Conservation (phyloP, 768 basidiomycete species). For the Leccinum arenicola region DNA sequence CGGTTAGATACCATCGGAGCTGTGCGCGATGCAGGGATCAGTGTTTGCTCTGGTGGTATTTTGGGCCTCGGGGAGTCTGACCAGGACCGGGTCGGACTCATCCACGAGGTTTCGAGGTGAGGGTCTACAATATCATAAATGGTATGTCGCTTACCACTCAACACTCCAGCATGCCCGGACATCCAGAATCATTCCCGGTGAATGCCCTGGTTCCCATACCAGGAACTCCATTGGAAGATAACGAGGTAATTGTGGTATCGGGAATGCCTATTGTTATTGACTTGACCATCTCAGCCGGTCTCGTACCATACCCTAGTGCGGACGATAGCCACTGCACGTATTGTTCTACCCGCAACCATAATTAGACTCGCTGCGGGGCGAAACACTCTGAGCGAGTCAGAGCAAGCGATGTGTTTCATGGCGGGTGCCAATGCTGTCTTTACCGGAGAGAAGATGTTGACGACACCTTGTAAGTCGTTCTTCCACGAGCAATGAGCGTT, state of each 20-base stretch:
- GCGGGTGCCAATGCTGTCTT: constrained; percentile 98
- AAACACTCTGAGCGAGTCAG: constrained; percentile 82
- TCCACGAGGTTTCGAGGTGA: constrained; percentile 90
- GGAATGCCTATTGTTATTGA: constrained; percentile 7
- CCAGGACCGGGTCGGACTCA: constrained; percentile 86
- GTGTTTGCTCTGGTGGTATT: constrained; percentile 96
- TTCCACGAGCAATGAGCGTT: neutral
- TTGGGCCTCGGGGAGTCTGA: constrained; percentile 92
- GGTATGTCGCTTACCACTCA: constrained; percentile 3
- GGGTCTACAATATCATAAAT: constrained; percentile 22
- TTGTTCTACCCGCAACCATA: constrained; percentile 88
- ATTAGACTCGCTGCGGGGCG: constrained; percentile 94
- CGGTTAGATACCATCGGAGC: constrained; percentile 85
- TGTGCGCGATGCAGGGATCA: constrained; percentile 93
- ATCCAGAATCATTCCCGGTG: constrained; percentile 98
- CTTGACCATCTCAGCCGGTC: constrained; percentile 55
- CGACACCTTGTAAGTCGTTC: constrained; percentile 79
- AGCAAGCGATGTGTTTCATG: constrained; percentile 99
- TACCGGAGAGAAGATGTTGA: constrained; percentile 97
- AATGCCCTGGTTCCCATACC: constrained; percentile 95
- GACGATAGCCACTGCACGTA: constrained; percentile 92
- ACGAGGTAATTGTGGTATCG: constrained; percentile 55
- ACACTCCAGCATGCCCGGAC: constrained; percentile 75
- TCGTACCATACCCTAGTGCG: constrained; percentile 81
- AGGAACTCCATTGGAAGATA: constrained; percentile 89